Percentiles rank a stretch among this genome's conserved stretches.
These are phyloP conservation scores for Trapa bicornis DNA, from an alignment of 345 rosid species.

Conservation along the genomic window DNA sequence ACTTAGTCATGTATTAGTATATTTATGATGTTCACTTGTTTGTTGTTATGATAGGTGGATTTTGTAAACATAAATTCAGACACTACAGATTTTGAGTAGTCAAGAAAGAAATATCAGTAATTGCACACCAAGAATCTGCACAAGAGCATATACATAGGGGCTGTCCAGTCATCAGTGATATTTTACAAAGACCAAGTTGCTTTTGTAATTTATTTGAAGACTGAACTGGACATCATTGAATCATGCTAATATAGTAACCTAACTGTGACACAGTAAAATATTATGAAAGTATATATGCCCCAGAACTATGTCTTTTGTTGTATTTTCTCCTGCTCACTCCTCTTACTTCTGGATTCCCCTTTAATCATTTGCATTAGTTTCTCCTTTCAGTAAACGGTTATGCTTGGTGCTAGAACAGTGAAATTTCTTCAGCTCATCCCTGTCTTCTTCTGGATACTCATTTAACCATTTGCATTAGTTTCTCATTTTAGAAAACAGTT, in stretches of 20 bases:
- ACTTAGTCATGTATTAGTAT: slow-evolving; percentile 1
- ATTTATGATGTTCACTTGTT: neutral
- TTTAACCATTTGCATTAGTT: too few relatives aligned
- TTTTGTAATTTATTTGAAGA: neutral
- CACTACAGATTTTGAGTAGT: neutral
- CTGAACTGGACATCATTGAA: neutral
- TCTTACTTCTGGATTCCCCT: neutral
- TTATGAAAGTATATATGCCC: too few relatives aligned
- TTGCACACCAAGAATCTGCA: too few relatives aligned
- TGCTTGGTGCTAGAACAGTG: too few relatives aligned
- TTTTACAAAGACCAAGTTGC: neutral
- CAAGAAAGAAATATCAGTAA: neutral
- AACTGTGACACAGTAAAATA: neutral
- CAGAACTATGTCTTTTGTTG: neutral
- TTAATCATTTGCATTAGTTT: neutral
- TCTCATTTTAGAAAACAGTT: too few relatives aligned
- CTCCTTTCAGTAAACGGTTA: neutral
- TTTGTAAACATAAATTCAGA: neutral
- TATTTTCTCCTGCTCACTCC: neutral
- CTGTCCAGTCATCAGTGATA: too few relatives aligned
- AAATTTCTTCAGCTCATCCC: too few relatives aligned
- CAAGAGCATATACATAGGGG: too few relatives aligned
- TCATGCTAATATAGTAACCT: neutral
- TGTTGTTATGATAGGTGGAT: neutral
- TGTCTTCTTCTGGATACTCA: too few relatives aligned